phyloP scores from a whole-genome alignment of 78 protist genomes.

The Dictyostelium intermedium region DNA sequence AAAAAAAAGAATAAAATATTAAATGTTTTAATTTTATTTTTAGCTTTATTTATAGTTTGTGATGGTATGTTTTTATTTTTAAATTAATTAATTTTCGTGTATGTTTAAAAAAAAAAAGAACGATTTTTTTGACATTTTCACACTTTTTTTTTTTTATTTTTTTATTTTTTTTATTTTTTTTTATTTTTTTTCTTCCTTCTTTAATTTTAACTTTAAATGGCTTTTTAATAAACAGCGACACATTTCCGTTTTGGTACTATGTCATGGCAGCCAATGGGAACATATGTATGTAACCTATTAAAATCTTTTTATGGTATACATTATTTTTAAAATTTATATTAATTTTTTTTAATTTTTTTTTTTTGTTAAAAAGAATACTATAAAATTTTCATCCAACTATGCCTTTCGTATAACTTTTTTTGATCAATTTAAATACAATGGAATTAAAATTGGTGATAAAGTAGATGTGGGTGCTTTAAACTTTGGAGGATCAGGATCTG shows the following conservation, averaged over 20 bases:
- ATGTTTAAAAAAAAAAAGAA: not conserved
- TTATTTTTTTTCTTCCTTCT: not conserved
- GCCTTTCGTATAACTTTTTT: not conserved
- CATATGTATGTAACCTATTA: not conserved
- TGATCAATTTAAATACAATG: not conserved
- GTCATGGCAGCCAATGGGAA: slow-evolving; percentile 14
- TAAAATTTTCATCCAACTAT: not conserved
- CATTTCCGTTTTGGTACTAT: slow-evolving; percentile 39
- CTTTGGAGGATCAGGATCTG: not conserved
- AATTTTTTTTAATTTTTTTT: not conserved
- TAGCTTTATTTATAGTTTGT: not conserved
- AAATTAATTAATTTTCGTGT: not conserved
- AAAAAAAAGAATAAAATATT: not conserved
- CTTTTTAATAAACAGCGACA: not conserved
- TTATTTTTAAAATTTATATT: not conserved
- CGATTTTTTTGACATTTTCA: no score
- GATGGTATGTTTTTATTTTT: not conserved
- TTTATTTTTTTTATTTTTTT: not conserved
- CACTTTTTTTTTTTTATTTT: not conserved
- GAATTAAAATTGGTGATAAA: not conserved
- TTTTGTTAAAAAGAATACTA: not conserved
- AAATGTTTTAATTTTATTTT: not conserved
- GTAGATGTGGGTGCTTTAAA: not conserved
- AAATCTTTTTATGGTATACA: not conserved
- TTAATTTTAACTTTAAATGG: no score